Base-by-base conservation (phyloP, 2,329 filamentous ascomycete species). In the Trichoderma koningiopsis region DNA sequence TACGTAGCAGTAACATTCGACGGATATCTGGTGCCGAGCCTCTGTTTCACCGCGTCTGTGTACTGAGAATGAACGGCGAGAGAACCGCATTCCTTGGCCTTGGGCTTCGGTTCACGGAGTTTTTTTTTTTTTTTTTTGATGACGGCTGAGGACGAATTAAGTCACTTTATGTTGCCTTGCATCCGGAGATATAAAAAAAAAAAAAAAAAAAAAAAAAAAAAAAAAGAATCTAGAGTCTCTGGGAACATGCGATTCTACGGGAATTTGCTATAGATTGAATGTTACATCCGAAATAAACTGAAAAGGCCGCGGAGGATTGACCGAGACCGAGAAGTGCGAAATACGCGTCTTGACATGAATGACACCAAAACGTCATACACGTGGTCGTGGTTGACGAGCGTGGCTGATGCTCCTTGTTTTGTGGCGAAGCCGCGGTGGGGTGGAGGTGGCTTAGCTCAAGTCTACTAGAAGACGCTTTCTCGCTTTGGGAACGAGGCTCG, bases 351-450 rank as follows among this genome's bases (percentile, higher is more conserved):
- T 14, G 22, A 24, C 16, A 43, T 6, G 19, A n/a, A 35, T 35
- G 33, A 7, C 16, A 43, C 40, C 3, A 49, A 11, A 24, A 49
- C 47, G 47, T 49, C 47, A 49, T 49, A 49, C 43, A 43, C 37
- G 19, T 43, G 40, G 16, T 19, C 16, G 5, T 61, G 5, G 31
- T 49, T 40, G 16, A n/a, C 7, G 29, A 49, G 24, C 43, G 61
- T 64, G 61, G 61, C 61, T 64, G 61, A 64, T 40, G 61, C 61
- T 43, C 11, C 22, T 5, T 11, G 40, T 31, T 47, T 47, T 55
- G 61, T 64, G 61, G 61, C 61, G 61, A 64, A 55, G 61, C 61
- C 43, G 19, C 29, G 4, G 11, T 24, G 43, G 33, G 43, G 59
- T 10, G 16, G n/a, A 27, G 10, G 33, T 22, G 56, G 55, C 29